Base-by-base conservation (phyloP, 208 protist species). In the Angomonas ambiguus region DNA sequence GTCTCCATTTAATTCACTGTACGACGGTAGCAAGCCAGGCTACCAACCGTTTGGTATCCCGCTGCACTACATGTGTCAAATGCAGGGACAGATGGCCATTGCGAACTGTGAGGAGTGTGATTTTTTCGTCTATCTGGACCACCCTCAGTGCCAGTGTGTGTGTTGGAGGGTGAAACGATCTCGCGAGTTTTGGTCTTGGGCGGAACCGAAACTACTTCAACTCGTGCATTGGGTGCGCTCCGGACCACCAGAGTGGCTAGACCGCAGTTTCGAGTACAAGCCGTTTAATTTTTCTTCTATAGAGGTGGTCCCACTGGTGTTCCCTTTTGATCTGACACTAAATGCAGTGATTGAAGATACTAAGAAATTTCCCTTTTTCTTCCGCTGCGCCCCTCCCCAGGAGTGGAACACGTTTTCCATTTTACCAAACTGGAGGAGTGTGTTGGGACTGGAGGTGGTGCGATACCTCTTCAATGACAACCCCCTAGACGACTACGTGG, bases 1-100 rank as follows among this genome's bases (percentile, higher is more conserved):
- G 62, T 93, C 86, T 1, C 91, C 91, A 0, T 90, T 83, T 62
- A 51, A 73, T 4, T 49, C 80, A 0, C 76, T 96, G 6, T 96
- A 92, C 53, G 72, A 83, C 61, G 72, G 71, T 24, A 78, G 69
- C 0, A 87, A 89, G 33, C 18, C 56, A 0, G 49, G 45, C 27
- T 83, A 71, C 56, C 55, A 71, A 31, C 79, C 84, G 0, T 94
- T 91, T 70, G 91, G 91, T 25, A 94, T 96, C 59, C 91, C 91
- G 0, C 68, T 68, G 22, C 65, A 80, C n/a, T 96, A 96, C 65
- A 86, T 96, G 72, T 94, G 88, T 38, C 91, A 96, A 38, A 88
- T 96, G 71, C 91, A 96, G 60, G 88, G 91, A 2, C 91, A 96
- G 69, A 93, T 96, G 74, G 82, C 88, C 22, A 93, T 96, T 67